Conservation (phyloP, 1,139 yeast species). For the Hansenula sp. region DNA sequence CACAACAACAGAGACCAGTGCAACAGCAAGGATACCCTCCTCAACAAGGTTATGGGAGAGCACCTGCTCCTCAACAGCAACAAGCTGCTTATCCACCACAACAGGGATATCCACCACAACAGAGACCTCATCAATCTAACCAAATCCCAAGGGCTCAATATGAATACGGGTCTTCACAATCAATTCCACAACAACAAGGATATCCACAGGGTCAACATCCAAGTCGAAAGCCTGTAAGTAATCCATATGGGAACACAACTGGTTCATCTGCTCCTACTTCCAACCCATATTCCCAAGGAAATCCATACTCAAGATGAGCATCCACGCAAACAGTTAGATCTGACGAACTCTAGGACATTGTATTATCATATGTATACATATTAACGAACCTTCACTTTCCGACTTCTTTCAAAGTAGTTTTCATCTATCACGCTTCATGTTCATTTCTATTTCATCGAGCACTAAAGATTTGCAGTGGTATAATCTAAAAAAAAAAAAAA, state of each 20-base stretch:
- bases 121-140: slow-evolving; percentile 1
- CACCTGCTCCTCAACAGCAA: background rate
- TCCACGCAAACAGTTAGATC: too few relatives aligned
- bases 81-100: background rate
- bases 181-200: slow-evolving; percentile 5
- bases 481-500: too few relatives aligned
- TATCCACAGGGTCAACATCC: slow-evolving; percentile 2
- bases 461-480: too few relatives aligned
- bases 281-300: slow-evolving; percentile 18
- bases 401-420: too few relatives aligned
- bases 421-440: too few relatives aligned
- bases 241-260: background rate
- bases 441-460: too few relatives aligned
- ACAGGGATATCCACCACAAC: slow-evolving; percentile 4
- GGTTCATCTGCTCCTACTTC: slow-evolving; percentile 1
- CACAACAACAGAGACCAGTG: background rate
- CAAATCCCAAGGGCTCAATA: slow-evolving; percentile 7
- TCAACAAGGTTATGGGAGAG: background rate
- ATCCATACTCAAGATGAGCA: slow-evolving; percentile 13
- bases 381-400: background rate
- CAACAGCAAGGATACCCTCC: background rate
- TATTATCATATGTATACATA: background rate
- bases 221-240: slow-evolving; percentile 5
- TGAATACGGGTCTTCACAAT: slow-evolving; percentile 5
- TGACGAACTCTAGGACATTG: background rate